phyloP scores from a whole-genome alignment of 2,329 filamentous ascomycete genomes.

The Fusarium temperatum region DNA sequence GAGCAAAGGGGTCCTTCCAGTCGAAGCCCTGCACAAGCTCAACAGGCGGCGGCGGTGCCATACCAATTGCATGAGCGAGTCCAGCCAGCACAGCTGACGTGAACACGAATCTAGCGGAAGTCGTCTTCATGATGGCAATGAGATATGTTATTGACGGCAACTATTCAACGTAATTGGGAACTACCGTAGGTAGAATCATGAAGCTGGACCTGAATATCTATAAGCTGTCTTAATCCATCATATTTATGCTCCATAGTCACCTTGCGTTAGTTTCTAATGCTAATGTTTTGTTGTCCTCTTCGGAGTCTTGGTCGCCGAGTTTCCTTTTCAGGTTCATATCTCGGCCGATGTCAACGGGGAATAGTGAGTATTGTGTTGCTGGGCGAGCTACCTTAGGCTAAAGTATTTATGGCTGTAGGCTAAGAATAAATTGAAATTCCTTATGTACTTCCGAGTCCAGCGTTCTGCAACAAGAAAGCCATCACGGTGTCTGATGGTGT shows the following conservation, averaged over 20 bases:
- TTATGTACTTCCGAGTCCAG: not conserved
- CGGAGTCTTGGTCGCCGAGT: conserved; percentile 41
- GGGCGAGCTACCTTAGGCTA: conserved; percentile 12
- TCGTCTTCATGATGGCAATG: conserved; percentile 37
- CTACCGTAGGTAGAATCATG: not conserved
- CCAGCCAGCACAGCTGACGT: conserved; percentile 14
- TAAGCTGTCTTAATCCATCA: not conserved
- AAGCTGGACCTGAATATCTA: not conserved
- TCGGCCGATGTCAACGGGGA: conserved; percentile 1
- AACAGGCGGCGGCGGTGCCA: conserved; percentile 43
- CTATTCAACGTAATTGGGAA: not conserved
- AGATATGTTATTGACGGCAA: not conserved
- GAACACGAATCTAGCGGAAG: conserved; percentile 1
- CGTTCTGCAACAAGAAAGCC: not conserved
- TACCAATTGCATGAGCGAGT: conserved; percentile 41
- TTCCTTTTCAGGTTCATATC: conserved; percentile 35
- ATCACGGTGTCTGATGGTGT: not conserved
- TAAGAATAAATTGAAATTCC: not conserved
- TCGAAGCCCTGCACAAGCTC: conserved; percentile 51
- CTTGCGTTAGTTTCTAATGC: conserved; percentile 1
- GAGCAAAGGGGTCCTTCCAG: conserved; percentile 53
- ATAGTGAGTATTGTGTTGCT: not conserved
- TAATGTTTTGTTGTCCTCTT: conserved; percentile 41
- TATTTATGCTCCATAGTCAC: conserved; percentile 24
- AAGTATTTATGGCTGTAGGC: not conserved